Base-by-base conservation (phyloP, 768 basidiomycete genomes). In the Boletus eberwhitei region DNA sequence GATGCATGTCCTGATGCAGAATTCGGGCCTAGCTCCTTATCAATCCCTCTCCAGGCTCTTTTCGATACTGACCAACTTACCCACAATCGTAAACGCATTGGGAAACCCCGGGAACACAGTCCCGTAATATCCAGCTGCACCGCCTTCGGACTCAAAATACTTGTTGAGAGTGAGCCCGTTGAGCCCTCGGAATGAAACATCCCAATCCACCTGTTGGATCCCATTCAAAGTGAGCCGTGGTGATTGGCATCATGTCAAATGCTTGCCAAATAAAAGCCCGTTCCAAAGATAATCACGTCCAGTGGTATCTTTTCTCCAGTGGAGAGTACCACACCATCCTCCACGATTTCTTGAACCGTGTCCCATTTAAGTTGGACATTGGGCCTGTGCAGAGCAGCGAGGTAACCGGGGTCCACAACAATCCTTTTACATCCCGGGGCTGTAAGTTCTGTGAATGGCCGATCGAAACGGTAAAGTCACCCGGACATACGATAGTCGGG, bases 381-480 rank as follows among this genome's bases (percentile, higher is more conserved):
- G 2, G 80, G 74, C 26, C 36, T 37, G 11, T 38, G 26, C 29
- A 87, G 65, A 24, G 74, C 70, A n/a, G 75, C 65, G 19, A 87
- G 75, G 62, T 84, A 86, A 17, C 34, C n/a, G 34, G 21, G 50
- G 31, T 54, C 76, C 77, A 81, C 73, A 34, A 87, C 79, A 19
- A 86, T 74, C 24, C 86, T 74, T 64, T 82, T 84, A 64, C 83
- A 85, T 34, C 82, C 83, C 24, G 79, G 77, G 40, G 78, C 82
- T 83, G 47, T 36, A 35, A 40, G 14, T 21, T 32, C 22, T 16
- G 21, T 37, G 14, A 38, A n/a, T 9, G 12, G 12, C 26, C 12
- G 17, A n/a, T 46, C 36, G 29, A 41, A 45, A 17, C 24, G 17
- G 21, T 45, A 44, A 29, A 19, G 26, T 42, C 19, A 34, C 35